Percentiles rank a stretch among this genome's conserved stretches.
phyloP scores from a whole-genome alignment of 2,329 filamentous ascomycete species.

The Hypoxylon sp. region DNA sequence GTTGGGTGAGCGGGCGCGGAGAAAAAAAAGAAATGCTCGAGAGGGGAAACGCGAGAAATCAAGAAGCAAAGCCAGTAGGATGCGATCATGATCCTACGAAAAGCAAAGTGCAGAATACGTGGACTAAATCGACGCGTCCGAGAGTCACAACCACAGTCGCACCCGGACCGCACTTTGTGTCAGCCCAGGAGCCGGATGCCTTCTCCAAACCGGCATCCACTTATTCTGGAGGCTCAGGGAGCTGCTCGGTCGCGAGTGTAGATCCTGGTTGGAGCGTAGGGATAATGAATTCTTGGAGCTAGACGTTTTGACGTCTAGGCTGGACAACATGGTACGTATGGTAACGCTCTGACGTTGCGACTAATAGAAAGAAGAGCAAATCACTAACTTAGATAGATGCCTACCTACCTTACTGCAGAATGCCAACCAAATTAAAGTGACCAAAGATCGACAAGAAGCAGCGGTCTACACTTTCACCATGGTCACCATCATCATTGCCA shows the following conservation, averaged over 20 bases:
- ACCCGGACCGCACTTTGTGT: conserved; percentile 3
- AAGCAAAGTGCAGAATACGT: conserved; percentile 26
- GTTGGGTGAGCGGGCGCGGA: conserved; percentile 16
- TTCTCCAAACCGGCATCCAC: conserved; percentile 50
- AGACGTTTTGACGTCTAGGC: conserved; percentile 36
- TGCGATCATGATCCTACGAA: conserved; percentile 20
- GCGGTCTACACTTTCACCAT: conserved; percentile 50
- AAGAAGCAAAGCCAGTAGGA: conserved; percentile 9
- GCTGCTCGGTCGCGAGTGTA: conserved; percentile 52
- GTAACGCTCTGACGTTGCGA: conserved; percentile 30
- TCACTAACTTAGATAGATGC: background rate
- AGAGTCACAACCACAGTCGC: conserved; percentile 13
- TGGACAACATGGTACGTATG: conserved; percentile 44
- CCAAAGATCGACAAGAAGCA: conserved; percentile 38
- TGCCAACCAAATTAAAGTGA: conserved; percentile 36
- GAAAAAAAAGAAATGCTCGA: conserved; percentile 22
- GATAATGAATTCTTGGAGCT: conserved; percentile 44
- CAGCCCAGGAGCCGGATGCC: conserved; percentile 39
- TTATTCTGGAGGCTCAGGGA: conserved; percentile 50
- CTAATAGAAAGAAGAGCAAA: conserved; percentile 13
- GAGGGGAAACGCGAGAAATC: conserved; percentile 20
- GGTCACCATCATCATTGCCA: conserved; percentile 52
- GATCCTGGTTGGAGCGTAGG: conserved; percentile 49
- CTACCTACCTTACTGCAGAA: conserved; percentile 24
- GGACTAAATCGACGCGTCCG: conserved; percentile 25